Conservation (phyloP, 2,329 filamentous ascomycete genomes). For the Claviceps quebecensis region DNA sequence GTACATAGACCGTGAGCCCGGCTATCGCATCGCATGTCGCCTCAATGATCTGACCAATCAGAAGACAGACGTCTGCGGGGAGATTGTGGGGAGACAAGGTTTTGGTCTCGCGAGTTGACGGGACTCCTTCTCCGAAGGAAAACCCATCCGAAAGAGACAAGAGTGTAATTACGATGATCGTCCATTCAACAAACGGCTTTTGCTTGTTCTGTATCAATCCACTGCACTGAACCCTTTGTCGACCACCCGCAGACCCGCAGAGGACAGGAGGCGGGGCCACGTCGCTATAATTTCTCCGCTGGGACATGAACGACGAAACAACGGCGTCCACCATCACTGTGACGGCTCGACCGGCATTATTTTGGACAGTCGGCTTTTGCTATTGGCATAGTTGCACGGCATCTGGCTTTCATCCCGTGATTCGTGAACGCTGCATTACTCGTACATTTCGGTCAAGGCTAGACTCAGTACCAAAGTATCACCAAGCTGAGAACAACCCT, state of each 20-base stretch:
- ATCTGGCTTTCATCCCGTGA: background rate
- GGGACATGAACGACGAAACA: background rate
- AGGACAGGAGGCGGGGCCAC: background rate
- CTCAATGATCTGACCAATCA: background rate
- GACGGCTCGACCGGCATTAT: too few relatives aligned
- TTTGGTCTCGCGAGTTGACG: background rate
- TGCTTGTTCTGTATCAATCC: background rate
- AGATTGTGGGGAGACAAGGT: background rate
- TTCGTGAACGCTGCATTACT: background rate
- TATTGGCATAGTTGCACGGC: too few relatives aligned
- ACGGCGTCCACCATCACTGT: too few relatives aligned
- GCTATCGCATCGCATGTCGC: background rate
- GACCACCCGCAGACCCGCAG: background rate
- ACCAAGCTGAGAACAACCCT: background rate
- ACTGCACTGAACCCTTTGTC: background rate
- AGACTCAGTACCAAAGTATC: background rate
- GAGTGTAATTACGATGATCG: background rate
- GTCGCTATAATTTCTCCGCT: background rate
- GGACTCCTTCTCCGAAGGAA: background rate
- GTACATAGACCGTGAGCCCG: background rate
- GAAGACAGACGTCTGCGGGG: background rate
- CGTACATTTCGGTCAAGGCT: background rate
- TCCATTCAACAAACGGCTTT: background rate
- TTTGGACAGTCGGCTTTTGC: too few relatives aligned
- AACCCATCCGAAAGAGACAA: background rate